These are phyloP conservation scores for Neurospora sp. DNA, from an alignment of 495 filamentous ascomycete species.

Conservation along the genomic window DNA sequence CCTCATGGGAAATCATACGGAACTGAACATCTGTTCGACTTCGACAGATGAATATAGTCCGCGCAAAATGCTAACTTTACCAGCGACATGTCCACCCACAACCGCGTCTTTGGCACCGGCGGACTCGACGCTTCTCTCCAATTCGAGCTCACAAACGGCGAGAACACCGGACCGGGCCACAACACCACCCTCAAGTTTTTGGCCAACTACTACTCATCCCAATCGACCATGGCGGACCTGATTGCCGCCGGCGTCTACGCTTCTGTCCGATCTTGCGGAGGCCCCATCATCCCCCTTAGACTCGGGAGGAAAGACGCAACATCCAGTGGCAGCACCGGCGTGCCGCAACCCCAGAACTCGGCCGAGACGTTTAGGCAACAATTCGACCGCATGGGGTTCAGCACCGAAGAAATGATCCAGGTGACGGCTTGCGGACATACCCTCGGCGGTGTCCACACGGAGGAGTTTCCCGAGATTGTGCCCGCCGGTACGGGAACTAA, in stretches of 20 bases:
- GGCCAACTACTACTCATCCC: slow-evolving; percentile 40
- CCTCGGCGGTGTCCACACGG: slow-evolving; percentile 49
- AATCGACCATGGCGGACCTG: slow-evolving; percentile 44
- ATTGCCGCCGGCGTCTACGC: slow-evolving; percentile 50
- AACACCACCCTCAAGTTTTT: slow-evolving; percentile 45
- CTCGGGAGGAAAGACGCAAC: slow-evolving; percentile 47
- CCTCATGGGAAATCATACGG: background rate
- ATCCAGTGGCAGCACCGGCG: slow-evolving; percentile 36
- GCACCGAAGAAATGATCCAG: slow-evolving; percentile 46
- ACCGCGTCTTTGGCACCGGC: slow-evolving; percentile 36
- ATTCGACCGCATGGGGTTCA: slow-evolving; percentile 50
- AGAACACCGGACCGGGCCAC: slow-evolving; percentile 51
- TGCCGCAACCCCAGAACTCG: slow-evolving; percentile 50
- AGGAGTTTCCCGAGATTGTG: slow-evolving; percentile 45
- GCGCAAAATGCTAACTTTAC: background rate
- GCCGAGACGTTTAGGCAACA: slow-evolving; percentile 40
- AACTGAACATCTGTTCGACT: background rate
- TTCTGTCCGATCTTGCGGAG: slow-evolving; percentile 48
- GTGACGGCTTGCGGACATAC: slow-evolving; percentile 53
- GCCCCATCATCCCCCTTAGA: slow-evolving; percentile 44
- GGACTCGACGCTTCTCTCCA: slow-evolving; percentile 52
- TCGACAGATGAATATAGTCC: background rate
- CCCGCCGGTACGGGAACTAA: slow-evolving; percentile 33
- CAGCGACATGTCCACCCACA: slow-evolving; percentile 47
- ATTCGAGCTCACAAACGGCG: slow-evolving; percentile 45